Percentiles rank a stretch among this genome's conserved stretches.
Evolutionary conservation across 306 rosid genomes (phyloP).

Genomic region (Vicia faba): DNA sequence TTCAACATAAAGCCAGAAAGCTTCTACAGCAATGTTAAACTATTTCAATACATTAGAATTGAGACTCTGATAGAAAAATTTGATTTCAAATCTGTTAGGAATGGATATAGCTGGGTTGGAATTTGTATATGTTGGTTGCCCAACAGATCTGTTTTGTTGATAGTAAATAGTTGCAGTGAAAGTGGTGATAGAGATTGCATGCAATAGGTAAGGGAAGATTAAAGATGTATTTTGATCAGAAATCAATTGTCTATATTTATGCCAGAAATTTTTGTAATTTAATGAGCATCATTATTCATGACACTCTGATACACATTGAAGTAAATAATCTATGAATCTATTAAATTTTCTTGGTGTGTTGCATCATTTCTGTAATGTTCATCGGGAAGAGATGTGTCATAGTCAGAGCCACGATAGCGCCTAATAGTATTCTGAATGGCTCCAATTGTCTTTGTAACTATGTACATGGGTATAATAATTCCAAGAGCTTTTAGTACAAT

Average conservation of each 20-base stretch:
- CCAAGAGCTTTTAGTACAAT: slow-evolving; percentile 67
- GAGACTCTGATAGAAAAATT: slow-evolving; percentile 3
- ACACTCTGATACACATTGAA: slow-evolving; percentile 28
- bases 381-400: slow-evolving; percentile 41
- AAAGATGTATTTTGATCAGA: slow-evolving; percentile 20
- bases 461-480: slow-evolving; percentile 79
- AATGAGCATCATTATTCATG: slow-evolving; percentile 43
- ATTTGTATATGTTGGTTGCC: slow-evolving; percentile 27
- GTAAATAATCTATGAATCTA: slow-evolving; percentile 30
- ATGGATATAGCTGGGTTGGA: neutral
- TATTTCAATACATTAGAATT: neutral
- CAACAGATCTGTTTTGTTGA: slow-evolving; percentile 11
- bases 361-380: slow-evolving; percentile 47
- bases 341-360: slow-evolving; percentile 40
- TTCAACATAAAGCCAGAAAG: slow-evolving; percentile 63
- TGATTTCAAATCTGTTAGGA: slow-evolving; percentile 17
- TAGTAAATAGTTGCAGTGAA: slow-evolving; percentile 36
- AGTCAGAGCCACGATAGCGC: slow-evolving; percentile 48
- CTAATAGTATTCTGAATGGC: slow-evolving; percentile 52
- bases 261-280: slow-evolving; percentile 33
- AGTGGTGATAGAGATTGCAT: neutral
- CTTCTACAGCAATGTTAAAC: slow-evolving; percentile 41
- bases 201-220: neutral
- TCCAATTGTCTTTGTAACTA: slow-evolving; percentile 54
- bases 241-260: slow-evolving; percentile 27